A percentile compares a stretch with the other conserved stretches of the same genome.
Evolutionary conservation across 805 yeast genomes (phyloP).

Genomic region (Candida caryicola): DNA sequence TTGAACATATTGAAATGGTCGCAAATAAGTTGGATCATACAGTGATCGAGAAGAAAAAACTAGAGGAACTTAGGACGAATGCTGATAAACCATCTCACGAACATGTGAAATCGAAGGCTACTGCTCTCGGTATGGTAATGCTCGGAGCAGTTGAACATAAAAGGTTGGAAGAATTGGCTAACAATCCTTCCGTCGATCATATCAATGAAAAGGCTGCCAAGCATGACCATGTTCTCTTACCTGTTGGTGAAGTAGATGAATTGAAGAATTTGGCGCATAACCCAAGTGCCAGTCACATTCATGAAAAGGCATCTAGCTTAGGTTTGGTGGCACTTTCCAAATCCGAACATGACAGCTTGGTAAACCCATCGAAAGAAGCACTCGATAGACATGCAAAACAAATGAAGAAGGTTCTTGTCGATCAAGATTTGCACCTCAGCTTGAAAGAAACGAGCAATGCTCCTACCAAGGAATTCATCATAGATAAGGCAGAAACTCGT

Average conservation of each 20-base stretch:
- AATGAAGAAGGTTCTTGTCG: conserved; percentile 11
- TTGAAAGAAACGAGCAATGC: conserved; percentile 15
- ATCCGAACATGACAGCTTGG: conserved; percentile 10
- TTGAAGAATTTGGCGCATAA: conserved; percentile 5
- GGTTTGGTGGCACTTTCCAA: conserved; percentile 14
- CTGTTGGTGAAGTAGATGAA: conserved; percentile 10
- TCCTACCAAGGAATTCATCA: conserved; percentile 12
- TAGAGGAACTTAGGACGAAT: neutral
- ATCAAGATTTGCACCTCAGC: conserved; percentile 6
- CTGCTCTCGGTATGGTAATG: conserved; percentile 12
- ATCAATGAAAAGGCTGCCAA: conserved; percentile 24
- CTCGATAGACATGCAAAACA: conserved; percentile 7
- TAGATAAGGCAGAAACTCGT: conserved; percentile 9
- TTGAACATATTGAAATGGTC: conserved; percentile 14
- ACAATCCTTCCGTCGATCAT: conserved; percentile 7
- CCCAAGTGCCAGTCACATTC: conserved; percentile 7
- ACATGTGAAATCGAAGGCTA: conserved; percentile 11
- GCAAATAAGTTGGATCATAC: conserved; percentile 11
- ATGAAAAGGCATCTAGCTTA: conserved; percentile 13
- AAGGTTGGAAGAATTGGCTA: conserved; percentile 3
- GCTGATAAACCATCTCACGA: conserved; percentile 12
- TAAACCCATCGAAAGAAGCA: conserved; percentile 9
- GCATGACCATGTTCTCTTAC: conserved; percentile 14
- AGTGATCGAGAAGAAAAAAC: conserved; percentile 1
- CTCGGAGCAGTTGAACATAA: conserved; percentile 5